Conservation (phyloP, 2,329 filamentous ascomycete genomes). For the Clonostachys rhizophaga region DNA sequence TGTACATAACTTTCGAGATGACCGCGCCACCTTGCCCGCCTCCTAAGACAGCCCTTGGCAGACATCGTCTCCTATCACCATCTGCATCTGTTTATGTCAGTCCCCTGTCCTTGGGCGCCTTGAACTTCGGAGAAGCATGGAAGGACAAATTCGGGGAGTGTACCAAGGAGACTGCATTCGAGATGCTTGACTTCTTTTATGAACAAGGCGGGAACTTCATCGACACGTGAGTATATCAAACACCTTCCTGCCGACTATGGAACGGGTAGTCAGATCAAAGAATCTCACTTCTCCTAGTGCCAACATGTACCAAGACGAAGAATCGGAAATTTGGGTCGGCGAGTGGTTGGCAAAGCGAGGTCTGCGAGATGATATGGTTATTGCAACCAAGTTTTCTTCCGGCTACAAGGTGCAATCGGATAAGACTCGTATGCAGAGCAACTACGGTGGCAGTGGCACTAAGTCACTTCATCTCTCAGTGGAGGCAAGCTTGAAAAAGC, state of each 20-base stretch:
- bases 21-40: neutral
- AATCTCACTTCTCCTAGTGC: slow-evolving; percentile 6
- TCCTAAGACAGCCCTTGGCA: slow-evolving; percentile 9
- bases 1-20: neutral
- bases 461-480: slow-evolving; percentile 31
- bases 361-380: slow-evolving; percentile 40
- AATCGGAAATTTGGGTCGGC: slow-evolving; percentile 46
- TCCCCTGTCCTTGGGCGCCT: slow-evolving; percentile 14
- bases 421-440: slow-evolving; percentile 11
- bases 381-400: slow-evolving; percentile 42
- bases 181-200: slow-evolving; percentile 50
- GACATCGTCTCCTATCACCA: slow-evolving; percentile 12
- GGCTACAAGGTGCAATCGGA: slow-evolving; percentile 20
- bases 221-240: slow-evolving; percentile 33
- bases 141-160: slow-evolving; percentile 6
- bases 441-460: slow-evolving; percentile 30
- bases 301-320: slow-evolving; percentile 42
- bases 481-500: slow-evolving; percentile 30
- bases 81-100: slow-evolving; percentile 13
- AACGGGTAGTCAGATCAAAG: neutral
- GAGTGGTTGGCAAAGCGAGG: slow-evolving; percentile 39
- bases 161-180: slow-evolving; percentile 43
- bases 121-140: slow-evolving; percentile 22
- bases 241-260: neutral
- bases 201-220: slow-evolving; percentile 57